These are phyloP conservation scores for Martensiomyces pterosporus DNA, from an alignment of 192 early-diverging fungal genomes.

Conservation along the genomic window DNA sequence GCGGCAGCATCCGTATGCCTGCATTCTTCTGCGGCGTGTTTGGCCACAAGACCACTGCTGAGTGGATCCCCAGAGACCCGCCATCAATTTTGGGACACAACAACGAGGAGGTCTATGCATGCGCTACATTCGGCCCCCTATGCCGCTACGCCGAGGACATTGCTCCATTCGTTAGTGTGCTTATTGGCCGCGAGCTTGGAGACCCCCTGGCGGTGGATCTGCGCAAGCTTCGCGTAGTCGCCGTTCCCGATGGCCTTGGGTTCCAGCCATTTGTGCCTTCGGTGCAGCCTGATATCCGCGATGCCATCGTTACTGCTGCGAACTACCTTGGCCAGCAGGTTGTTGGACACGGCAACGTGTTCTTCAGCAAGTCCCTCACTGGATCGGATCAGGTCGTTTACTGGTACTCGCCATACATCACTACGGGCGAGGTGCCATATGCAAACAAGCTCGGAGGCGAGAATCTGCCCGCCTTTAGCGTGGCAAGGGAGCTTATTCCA, in stretches of 20 bases:
- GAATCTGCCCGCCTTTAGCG: neutral
- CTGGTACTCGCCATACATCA: neutral
- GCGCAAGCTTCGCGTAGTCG: neutral
- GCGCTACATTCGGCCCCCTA: neutral
- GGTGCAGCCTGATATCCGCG: neutral
- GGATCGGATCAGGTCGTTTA: neutral
- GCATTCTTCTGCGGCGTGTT: neutral
- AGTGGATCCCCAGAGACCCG: neutral
- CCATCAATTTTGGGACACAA: neutral
- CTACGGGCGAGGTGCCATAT: neutral
- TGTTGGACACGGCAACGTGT: neutral
- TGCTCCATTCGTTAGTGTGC: neutral
- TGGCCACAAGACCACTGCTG: neutral
- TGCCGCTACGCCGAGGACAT: neutral
- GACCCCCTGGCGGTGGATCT: neutral
- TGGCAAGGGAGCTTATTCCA: neutral
- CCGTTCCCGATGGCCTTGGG: neutral
- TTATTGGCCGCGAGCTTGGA: neutral
- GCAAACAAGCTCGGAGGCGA: neutral
- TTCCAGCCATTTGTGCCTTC: neutral
- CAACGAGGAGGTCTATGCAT: neutral
- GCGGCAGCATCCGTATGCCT: neutral
- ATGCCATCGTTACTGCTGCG: neutral
- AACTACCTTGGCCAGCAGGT: neutral
- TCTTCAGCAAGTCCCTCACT: neutral